A percentile compares a stretch with the other conserved stretches of the same genome.
Conservation (phyloP, 257 asterid species). For the Ajuga chamaepitys region DNA sequence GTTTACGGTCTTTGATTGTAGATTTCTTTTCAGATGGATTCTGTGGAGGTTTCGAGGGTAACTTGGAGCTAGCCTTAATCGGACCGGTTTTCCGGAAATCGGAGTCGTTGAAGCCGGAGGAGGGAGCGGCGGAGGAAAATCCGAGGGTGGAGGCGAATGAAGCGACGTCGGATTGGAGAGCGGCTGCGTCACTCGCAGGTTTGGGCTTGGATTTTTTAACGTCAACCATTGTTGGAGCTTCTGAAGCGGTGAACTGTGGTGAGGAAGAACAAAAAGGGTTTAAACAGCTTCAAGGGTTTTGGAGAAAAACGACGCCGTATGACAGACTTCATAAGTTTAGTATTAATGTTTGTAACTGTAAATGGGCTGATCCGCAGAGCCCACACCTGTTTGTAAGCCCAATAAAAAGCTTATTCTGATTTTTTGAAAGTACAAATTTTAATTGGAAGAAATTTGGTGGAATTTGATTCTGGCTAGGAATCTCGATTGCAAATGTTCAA, state of each 20-base stretch:
- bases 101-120: constrained; percentile 77
- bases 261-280: constrained; percentile 16
- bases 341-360: too few relatives aligned
- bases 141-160: constrained; percentile 89
- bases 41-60: background rate
- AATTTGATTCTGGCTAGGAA: too few relatives aligned
- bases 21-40: background rate
- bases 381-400: background rate
- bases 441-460: too few relatives aligned
- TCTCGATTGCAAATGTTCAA: too few relatives aligned
- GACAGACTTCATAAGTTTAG: too few relatives aligned
- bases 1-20: background rate
- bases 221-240: constrained; percentile 28
- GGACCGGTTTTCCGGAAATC: constrained; percentile 77
- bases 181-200: constrained; percentile 29
- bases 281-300: constrained; percentile 13
- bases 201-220: constrained; percentile 26
- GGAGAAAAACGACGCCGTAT: constrained; percentile 12
- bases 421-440: too few relatives aligned
- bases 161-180: constrained; percentile 59
- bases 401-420: too few relatives aligned
- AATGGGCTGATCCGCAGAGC: background rate
- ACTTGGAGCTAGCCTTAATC: constrained; percentile 20
- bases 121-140: constrained; percentile 37
- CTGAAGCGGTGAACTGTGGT: background rate